A percentile compares a stretch with the other conserved stretches of the same genome.
phyloP scores from a whole-genome alignment of 768 basidiomycete genomes.

The Postia placenta region DNA sequence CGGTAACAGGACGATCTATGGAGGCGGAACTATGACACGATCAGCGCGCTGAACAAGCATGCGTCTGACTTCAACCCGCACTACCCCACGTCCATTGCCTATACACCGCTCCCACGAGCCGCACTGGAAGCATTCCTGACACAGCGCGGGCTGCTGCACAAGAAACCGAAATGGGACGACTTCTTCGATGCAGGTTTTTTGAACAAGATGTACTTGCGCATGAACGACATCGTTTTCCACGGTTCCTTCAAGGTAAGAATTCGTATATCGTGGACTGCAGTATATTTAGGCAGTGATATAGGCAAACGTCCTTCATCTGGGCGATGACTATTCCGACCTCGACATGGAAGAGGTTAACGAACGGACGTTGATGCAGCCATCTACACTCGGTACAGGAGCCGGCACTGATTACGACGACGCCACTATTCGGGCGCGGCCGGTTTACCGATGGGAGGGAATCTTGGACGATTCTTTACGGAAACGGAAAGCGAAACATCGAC shows the following conservation, averaged over 20 bases:
- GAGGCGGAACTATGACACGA: constrained; percentile 60
- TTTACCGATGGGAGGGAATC: constrained; percentile 68
- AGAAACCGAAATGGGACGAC: constrained; percentile 34
- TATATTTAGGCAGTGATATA: constrained; percentile 18
- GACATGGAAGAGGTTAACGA: constrained; percentile 63
- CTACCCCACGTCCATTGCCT: constrained; percentile 67
- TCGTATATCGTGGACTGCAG: neutral
- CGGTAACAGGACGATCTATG: constrained; percentile 59
- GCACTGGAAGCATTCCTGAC: constrained; percentile 58
- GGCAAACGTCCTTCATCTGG: constrained; percentile 62
- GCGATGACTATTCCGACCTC: constrained; percentile 43
- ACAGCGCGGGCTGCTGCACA: constrained; percentile 53
- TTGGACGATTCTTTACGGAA: constrained; percentile 45
- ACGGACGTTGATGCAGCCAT: constrained; percentile 41
- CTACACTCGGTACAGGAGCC: constrained; percentile 59
- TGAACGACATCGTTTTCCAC: constrained; percentile 64
- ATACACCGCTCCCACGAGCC: constrained; percentile 58
- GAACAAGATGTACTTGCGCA: constrained; percentile 65
- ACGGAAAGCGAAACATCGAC: constrained; percentile 29
- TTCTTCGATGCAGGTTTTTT: constrained; percentile 60
- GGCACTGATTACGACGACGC: constrained; percentile 67
- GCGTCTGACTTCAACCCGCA: constrained; percentile 64
- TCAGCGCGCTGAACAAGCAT: constrained; percentile 41
- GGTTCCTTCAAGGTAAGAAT: constrained; percentile 45
- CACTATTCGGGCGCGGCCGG: constrained; percentile 52